Evolutionary conservation across 768 basidiomycete genomes (phyloP), one percentile per base, ranked within the genome.

Genomic region (Collybia sordida): DNA sequence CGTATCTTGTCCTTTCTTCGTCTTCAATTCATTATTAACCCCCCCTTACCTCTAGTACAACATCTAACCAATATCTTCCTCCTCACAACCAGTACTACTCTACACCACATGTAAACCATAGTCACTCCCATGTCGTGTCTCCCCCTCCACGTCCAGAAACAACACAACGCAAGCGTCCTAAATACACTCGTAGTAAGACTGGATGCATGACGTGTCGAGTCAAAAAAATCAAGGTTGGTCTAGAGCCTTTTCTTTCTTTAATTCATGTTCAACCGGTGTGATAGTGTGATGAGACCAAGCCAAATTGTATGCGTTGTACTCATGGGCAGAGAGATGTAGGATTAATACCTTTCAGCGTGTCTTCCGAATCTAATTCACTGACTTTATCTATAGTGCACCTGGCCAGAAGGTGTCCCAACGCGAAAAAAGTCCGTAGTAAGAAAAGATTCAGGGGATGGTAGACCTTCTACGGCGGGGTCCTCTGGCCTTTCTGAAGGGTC

Each of bases 111-210:
- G 46, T 65, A 45, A 64, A 60, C 55, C 77, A 80, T 53, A 72
- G 68, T 21, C 72, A 73, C 58, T 67, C 68, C 53, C 82, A 85
- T 53, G 67, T 78, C 39, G 72, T 79, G 49, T 63, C 75, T 9
- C 71, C 78, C 3, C 74, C 74, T 19, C 66, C 78, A 47, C 76
- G 79, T 45, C 69, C 68, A 28, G 87, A 83, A 42, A 51, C 75
- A 21, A 60, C 74, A 14, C 75, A 78, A 59, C 80, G 90, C 51
- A 91, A 90, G 65, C 86, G 90, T 28, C 91, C 90, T 42, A 97
- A 97, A 75, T 95, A 95, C 60, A 93, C 90, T 54, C 82, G 94
- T 59, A 92, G 90, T 70, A 94, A 96, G 73, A 93, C 93, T 1
- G 94, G 94, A 19, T 98, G 94, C 65, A 72, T 96, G 64, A 94